phyloP scores from a whole-genome alignment of 768 basidiomycete genomes.

The Fomitopsis serialis region DNA sequence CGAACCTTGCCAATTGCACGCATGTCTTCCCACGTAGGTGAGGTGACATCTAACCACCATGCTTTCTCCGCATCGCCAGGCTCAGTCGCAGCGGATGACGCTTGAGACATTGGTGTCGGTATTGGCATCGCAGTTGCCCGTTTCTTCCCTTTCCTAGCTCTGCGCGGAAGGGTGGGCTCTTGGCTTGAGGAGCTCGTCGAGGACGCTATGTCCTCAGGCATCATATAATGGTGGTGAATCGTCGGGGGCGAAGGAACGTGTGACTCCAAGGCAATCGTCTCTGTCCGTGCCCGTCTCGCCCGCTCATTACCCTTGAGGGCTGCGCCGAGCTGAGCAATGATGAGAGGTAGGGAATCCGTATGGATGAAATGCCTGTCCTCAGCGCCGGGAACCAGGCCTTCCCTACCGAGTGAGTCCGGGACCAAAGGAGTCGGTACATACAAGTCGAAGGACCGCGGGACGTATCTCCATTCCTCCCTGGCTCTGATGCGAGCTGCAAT shows the following conservation, averaged over 20 bases:
- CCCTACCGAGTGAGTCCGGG: constrained; percentile 3
- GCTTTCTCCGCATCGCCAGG: constrained; percentile 37
- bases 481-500: constrained; percentile 61
- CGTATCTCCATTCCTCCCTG: constrained; percentile 50
- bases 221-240: constrained; percentile 29
- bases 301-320: constrained; percentile 13
- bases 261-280: constrained; percentile 1
- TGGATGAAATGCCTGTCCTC: constrained; percentile 7
- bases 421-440: constrained; percentile 45
- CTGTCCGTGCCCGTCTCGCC: constrained; percentile 9
- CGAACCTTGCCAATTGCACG: constrained; percentile 76
- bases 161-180: constrained; percentile 2
- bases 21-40: constrained; percentile 86
- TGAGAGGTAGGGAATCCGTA: constrained; percentile 14
- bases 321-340: constrained; percentile 10
- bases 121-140: constrained; percentile 19
- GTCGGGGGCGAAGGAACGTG: constrained; percentile 7
- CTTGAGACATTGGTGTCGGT: background rate
- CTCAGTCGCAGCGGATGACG: background rate
- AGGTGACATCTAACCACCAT: constrained; percentile 91
- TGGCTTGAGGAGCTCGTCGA: background rate
- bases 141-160: constrained; percentile 44
- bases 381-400: background rate
- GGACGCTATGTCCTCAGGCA: constrained; percentile 20
- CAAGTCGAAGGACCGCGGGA: constrained; percentile 60